These are phyloP conservation scores for Camellia lanceoleosa DNA, from an alignment of 148 eudicot species.

Conservation along the genomic window DNA sequence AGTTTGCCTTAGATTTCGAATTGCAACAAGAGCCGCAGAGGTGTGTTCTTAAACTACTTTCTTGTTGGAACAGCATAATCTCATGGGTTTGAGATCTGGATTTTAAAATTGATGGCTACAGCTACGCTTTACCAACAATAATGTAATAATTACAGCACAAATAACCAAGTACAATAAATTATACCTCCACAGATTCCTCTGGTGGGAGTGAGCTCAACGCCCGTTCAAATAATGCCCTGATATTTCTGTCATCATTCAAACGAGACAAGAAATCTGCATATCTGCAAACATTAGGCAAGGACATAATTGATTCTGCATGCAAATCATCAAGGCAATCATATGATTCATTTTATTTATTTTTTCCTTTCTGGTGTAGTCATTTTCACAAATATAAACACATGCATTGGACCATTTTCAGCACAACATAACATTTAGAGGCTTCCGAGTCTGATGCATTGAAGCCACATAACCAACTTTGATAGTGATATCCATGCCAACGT, in stretches of 20 bases:
- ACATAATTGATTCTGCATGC: slow-evolving; percentile 6
- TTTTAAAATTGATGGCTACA: neutral
- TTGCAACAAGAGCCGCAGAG: too few relatives aligned
- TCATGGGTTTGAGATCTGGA: too few relatives aligned
- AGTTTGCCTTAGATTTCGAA: too few relatives aligned
- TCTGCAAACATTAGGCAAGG: slow-evolving; percentile 47
- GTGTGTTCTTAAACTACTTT: too few relatives aligned
- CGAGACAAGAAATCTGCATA: slow-evolving; percentile 96
- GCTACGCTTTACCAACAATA: neutral
- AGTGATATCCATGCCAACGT: neutral
- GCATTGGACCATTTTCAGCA: neutral
- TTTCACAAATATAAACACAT: slow-evolving; percentile 11
- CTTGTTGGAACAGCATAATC: too few relatives aligned
- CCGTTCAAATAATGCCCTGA: slow-evolving; percentile 95
- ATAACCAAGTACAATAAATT: neutral
- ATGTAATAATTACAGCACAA: neutral
- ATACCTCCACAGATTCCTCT: slow-evolving; percentile 87
- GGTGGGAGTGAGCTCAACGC: slow-evolving; percentile 94
- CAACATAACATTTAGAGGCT: neutral
- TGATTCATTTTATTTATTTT: neutral
- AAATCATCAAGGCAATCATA: neutral
- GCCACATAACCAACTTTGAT: neutral
- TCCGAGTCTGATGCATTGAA: neutral
- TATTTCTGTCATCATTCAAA: slow-evolving; percentile 93
- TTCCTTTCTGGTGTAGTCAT: neutral